Percentiles rank a stretch among this genome's conserved stretches.
Conservation (phyloP, 2,329 filamentous ascomycete genomes). For the Clathrospora elynae region DNA sequence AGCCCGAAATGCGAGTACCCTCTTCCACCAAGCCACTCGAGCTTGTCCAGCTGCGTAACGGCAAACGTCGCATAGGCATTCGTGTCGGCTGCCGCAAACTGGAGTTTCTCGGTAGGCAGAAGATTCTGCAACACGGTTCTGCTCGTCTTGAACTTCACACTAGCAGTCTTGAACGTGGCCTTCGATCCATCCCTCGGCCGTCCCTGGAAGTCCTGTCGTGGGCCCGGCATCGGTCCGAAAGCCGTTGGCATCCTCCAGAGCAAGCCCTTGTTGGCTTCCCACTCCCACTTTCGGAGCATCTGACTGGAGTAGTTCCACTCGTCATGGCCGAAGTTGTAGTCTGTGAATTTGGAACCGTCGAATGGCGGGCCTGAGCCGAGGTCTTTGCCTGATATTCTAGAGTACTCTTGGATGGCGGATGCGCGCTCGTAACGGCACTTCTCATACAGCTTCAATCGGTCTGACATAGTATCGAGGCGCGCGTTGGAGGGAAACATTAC, state of each 20-base stretch:
- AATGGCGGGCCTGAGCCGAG: conserved; percentile 43
- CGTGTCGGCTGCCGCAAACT: conserved; percentile 48
- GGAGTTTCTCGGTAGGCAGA: conserved; percentile 45
- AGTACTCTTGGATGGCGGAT: conserved; percentile 62
- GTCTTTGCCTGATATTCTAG: conserved; percentile 60
- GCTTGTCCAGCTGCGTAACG: conserved; percentile 50
- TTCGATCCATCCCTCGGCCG: conserved; percentile 25
- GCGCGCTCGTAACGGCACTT: conserved; percentile 63
- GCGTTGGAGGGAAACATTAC: conserved; percentile 60
- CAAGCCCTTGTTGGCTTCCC: conserved; percentile 49
- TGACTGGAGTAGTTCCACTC: conserved; percentile 62
- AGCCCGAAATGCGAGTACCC: conserved; percentile 65
- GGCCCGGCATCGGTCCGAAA: conserved; percentile 51
- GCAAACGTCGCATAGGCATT: conserved; percentile 48
- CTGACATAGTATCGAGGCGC: conserved; percentile 54
- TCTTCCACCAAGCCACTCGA: conserved; percentile 65
- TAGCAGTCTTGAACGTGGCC: conserved; percentile 46
- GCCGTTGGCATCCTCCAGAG: conserved; percentile 52
- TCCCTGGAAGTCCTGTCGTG: conserved; percentile 42
- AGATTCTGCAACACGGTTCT: conserved; percentile 50
- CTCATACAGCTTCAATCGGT: conserved; percentile 64
- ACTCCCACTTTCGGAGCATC: conserved; percentile 57
- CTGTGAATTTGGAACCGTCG: conserved; percentile 48
- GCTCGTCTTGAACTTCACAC: conserved; percentile 50
- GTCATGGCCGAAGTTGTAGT: conserved; percentile 64